phyloP scores from a whole-genome alignment of 2,329 filamentous ascomycete species.

The Triangularia setosa region DNA sequence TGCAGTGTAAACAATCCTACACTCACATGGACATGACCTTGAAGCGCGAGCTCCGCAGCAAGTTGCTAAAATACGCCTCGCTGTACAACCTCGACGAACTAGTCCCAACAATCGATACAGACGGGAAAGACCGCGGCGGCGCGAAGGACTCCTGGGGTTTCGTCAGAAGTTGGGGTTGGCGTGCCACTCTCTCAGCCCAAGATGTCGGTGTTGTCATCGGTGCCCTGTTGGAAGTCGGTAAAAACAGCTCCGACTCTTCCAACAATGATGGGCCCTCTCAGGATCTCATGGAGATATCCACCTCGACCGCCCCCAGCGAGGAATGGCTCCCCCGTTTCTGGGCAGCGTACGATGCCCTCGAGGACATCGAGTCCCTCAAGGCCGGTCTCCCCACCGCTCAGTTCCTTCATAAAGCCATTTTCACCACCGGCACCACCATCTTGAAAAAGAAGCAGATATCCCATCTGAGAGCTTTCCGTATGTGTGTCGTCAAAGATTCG shows the following conservation, averaged over 20 bases:
- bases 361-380: slow-evolving; percentile 71
- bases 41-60: slow-evolving; percentile 79
- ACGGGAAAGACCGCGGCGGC: slow-evolving; percentile 64
- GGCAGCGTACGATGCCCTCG: slow-evolving; percentile 68
- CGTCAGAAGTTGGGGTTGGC: slow-evolving; percentile 96
- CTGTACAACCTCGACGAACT: slow-evolving; percentile 92
- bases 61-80: slow-evolving; percentile 85
- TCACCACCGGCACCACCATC: slow-evolving; percentile 84
- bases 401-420: slow-evolving; percentile 85
- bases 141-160: slow-evolving; percentile 95
- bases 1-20: slow-evolving; percentile 92
- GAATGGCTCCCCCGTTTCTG: slow-evolving; percentile 67
- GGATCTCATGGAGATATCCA: slow-evolving; percentile 40
- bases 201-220: slow-evolving; percentile 93
- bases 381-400: slow-evolving; percentile 77
- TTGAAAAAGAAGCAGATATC: slow-evolving; percentile 93
- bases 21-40: slow-evolving; percentile 98
- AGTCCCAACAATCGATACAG: slow-evolving; percentile 73
- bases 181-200: slow-evolving; percentile 85
- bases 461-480: slow-evolving; percentile 85
- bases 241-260: slow-evolving; percentile 38
- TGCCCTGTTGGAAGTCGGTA: slow-evolving; percentile 88
- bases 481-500: slow-evolving; percentile 93
- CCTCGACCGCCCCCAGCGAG: slow-evolving; percentile 52
- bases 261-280: slow-evolving; percentile 31